phyloP scores from a whole-genome alignment of 768 basidiomycete genomes.

The Lyophyllum semitale region DNA sequence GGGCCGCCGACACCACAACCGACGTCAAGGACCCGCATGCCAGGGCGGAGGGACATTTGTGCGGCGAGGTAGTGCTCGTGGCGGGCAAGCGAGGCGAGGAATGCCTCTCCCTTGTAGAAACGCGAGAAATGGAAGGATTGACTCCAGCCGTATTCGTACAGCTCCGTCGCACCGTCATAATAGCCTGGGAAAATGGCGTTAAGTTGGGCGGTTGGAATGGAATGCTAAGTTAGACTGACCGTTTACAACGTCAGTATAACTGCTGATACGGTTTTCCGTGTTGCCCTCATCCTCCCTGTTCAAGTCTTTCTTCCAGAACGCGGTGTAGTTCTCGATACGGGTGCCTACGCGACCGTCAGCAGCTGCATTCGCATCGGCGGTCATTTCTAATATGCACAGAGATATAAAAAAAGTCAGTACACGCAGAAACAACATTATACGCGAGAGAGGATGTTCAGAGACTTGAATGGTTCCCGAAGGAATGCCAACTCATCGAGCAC shows the following conservation, averaged over 20 bases:
- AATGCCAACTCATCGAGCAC: conserved; percentile 27
- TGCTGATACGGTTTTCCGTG: conserved; percentile 72
- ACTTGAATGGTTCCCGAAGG: conserved; percentile 44
- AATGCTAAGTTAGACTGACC: conserved; percentile 47
- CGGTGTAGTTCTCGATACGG: conserved; percentile 84
- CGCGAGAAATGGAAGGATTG: conserved; percentile 96
- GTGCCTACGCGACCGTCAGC: conserved; percentile 62
- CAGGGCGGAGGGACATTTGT: conserved; percentile 80
- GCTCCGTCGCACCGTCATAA: conserved; percentile 94
- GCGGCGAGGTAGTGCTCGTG: conserved; percentile 97
- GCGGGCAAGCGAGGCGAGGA: conserved; percentile 76
- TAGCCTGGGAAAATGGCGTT: conserved; percentile 57
- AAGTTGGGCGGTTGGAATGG: not conserved
- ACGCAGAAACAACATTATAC: not conserved
- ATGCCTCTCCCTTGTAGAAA: conserved; percentile 90
- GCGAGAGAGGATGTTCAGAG: conserved; percentile 25
- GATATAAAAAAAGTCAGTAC: conserved; percentile 7
- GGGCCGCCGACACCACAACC: conserved; percentile 99
- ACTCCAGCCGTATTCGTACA: conserved; percentile 95
- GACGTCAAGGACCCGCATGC: conserved; percentile 97
- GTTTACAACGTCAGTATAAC: conserved; percentile 93
- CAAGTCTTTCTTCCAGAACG: conserved; percentile 89
- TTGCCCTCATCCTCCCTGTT: conserved; percentile 64
- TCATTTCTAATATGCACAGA: conserved; percentile 11
- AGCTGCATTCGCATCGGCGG: conserved; percentile 6